phyloP scores from a whole-genome alignment of 768 basidiomycete species.

The Obba rivulosa region DNA sequence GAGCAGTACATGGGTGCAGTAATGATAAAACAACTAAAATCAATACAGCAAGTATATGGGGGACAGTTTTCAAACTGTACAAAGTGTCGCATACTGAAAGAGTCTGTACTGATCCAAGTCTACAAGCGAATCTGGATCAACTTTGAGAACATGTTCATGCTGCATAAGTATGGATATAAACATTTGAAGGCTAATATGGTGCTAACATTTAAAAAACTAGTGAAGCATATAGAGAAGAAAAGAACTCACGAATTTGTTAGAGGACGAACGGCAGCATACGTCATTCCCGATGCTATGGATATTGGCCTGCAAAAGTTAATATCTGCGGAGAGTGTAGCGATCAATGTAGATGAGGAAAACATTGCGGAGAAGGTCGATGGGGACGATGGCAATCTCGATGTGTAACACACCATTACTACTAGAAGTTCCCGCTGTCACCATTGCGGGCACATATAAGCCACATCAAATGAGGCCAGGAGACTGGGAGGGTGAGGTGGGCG shows the following conservation, averaged over 20 bases:
- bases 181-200: neutral
- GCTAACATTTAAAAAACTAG: neutral
- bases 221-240: neutral
- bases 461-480: too few species aligned
- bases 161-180: neutral
- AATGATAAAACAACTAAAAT: neutral
- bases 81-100: conserved; percentile 25
- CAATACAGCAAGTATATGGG: conserved; percentile 26
- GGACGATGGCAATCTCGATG: neutral
- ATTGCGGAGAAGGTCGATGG: neutral
- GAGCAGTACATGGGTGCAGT: neutral
- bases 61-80: conserved; percentile 31
- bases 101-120: conserved; percentile 21
- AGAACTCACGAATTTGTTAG: neutral
- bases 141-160: neutral
- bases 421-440: too few species aligned
- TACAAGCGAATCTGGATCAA: neutral
- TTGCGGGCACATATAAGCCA: too few species aligned
- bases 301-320: neutral
- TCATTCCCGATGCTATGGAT: neutral
- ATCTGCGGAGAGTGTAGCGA: neutral
- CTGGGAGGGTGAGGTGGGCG: too few species aligned
- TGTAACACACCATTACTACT: neutral
- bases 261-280: neutral
- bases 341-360: neutral